Evolutionary conservation across 2,329 filamentous ascomycete species (phyloP).

Genomic region (Camillea tinctor): DNA sequence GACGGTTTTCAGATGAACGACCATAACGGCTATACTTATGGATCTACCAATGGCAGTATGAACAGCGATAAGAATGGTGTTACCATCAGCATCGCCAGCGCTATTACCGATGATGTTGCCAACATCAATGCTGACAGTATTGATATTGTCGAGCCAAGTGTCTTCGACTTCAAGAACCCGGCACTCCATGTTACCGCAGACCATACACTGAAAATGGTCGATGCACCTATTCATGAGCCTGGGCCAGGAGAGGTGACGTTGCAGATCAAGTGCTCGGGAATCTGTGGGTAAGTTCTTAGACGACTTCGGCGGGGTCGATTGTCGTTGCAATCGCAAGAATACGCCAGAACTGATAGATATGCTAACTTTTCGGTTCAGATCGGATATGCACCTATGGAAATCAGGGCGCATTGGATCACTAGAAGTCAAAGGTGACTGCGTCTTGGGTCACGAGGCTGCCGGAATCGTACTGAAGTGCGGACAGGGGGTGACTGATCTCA

Average conservation of each 20-base stretch:
- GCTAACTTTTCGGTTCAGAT: slow-evolving; percentile 37
- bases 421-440: slow-evolving; percentile 61
- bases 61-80: background rate
- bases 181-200: slow-evolving; percentile 60
- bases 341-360: background rate
- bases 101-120: slow-evolving; percentile 12
- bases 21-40: background rate
- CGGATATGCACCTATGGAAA: slow-evolving; percentile 70
- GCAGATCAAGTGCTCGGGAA: slow-evolving; percentile 62
- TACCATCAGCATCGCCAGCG: slow-evolving; percentile 6
- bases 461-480: slow-evolving; percentile 59
- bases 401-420: slow-evolving; percentile 61
- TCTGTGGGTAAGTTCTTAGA: slow-evolving; percentile 53
- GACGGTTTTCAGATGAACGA: background rate
- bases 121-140: slow-evolving; percentile 12
- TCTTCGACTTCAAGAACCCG: slow-evolving; percentile 42
- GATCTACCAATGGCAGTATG: background rate
- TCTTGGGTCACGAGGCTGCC: slow-evolving; percentile 64
- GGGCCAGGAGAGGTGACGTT: slow-evolving; percentile 54
- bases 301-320: background rate
- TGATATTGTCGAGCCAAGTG: slow-evolving; percentile 6
- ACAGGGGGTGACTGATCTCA: slow-evolving; percentile 50
- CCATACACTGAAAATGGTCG: slow-evolving; percentile 54
- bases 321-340: background rate
- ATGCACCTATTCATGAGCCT: slow-evolving; percentile 57